Evolutionary conservation across 768 basidiomycete genomes (phyloP), one percentile per base, ranked within the genome.

Genomic region (Collybiopsis confluens): DNA sequence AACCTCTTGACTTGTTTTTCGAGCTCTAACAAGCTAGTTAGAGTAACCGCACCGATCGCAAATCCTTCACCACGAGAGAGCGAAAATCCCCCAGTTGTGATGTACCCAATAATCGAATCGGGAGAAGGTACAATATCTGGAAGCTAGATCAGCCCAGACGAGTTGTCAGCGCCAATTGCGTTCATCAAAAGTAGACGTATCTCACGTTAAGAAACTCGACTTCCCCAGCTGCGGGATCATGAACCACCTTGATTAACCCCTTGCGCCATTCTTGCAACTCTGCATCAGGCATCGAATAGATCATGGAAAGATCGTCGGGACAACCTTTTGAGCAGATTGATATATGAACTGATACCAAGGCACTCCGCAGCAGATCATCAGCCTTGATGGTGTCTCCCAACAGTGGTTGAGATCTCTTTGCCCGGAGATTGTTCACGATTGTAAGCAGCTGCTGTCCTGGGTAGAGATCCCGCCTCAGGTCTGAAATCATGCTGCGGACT

Each of bases 31-130:
- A 83, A 69, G 51, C 70, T 70, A 24, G 66, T 61, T 11, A 94
- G 63, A 2, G 90, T 73, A 16, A 98, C 68, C 0, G 85, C 82
- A 16, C 85, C 96, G 11, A 97, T 75, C 2, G 82, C 94, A 60
- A 82, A 82, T 0, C 91, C 93, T 55, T 79, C 71, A 0, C 95
- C 95, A 26, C 84, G 79, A 0, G 83, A 77, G 7, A 98, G 76
- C 1, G 94, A 95, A 64, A 80, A 88, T 56, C 84, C 85, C 0
- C 94, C 95, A 2, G 89, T 86, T 0, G 92, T 92, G 18, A 93
- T 76, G 61, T 89, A 90, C 0, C 96, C 95, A 49, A 96, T 81
- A 23, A 90, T 75, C 2, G 69, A 63, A 2, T 70, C 64, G 44
- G 73, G 63, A 1, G 70, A 61, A 4, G 83, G 74, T 6, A 69